phyloP scores from a whole-genome alignment of 768 basidiomycete genomes.

The Phlebiopsis gigantea region DNA sequence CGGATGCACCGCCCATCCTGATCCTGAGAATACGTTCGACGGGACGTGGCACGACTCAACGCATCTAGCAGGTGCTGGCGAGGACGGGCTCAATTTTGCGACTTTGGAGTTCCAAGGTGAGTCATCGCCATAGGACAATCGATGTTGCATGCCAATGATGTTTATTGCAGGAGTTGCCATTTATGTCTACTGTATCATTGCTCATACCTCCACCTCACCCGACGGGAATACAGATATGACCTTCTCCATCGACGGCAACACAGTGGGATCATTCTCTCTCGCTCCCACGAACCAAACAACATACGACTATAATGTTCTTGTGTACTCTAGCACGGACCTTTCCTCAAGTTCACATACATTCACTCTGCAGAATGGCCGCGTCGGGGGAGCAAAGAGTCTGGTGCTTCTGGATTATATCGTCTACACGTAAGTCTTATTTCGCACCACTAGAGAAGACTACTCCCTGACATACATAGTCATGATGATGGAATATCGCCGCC shows the following conservation, averaged over 20 bases:
- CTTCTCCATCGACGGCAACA: constrained; percentile 32
- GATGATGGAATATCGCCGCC: not conserved
- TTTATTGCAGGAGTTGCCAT: constrained; percentile 33
- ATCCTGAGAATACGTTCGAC: constrained; percentile 14
- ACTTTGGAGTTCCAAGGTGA: constrained; percentile 14
- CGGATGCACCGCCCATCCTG: constrained; percentile 24
- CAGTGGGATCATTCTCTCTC: constrained; percentile 25
- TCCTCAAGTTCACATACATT: constrained; percentile 14
- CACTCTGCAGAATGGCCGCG: constrained; percentile 8
- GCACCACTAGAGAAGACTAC: too few relatives aligned
- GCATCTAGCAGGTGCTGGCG: not conserved
- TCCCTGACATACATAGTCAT: not conserved
- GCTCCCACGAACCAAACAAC: constrained; percentile 17
- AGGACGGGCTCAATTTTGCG: not conserved
- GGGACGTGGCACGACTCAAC: constrained; percentile 34
- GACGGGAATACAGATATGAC: constrained; percentile 30
- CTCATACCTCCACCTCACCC: constrained; percentile 21
- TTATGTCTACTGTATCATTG: constrained; percentile 36
- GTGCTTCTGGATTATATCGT: constrained; percentile 12
- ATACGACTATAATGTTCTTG: constrained; percentile 31
- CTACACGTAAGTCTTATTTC: constrained; percentile 8
- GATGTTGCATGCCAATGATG: not conserved
- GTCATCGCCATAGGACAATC: not conserved
- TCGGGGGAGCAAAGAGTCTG: constrained; percentile 1
- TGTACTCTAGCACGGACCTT: constrained; percentile 29